A percentile compares a stretch with the other conserved stretches of the same genome.
Conservation (phyloP, 2,329 filamentous ascomycete species). For the Coniosporium tulheliwenetii region DNA sequence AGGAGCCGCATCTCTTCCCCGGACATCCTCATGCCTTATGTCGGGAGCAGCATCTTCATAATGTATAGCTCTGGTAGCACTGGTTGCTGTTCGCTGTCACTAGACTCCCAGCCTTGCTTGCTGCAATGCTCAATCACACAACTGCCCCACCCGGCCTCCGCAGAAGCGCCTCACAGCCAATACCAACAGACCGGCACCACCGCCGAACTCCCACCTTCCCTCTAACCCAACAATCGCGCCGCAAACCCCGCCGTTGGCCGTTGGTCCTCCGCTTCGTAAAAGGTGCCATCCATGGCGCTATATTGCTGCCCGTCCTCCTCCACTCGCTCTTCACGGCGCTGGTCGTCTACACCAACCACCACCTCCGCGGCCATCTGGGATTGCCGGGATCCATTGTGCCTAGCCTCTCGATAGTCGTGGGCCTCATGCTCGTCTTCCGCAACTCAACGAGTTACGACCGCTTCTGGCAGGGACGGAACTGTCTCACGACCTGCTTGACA, state of each 20-base stretch:
- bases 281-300: conserved; percentile 44
- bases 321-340: conserved; percentile 43
- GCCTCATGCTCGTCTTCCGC: conserved; percentile 51
- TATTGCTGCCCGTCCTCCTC: conserved; percentile 39
- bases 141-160: no score
- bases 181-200: no score
- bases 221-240: conserved; percentile 26
- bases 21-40: no score
- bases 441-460: conserved; percentile 31
- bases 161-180: no score
- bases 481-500: no score
- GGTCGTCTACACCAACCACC: conserved; percentile 41
- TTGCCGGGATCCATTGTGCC: conserved; percentile 46
- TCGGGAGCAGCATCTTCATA: no score
- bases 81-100: no score
- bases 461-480: no score
- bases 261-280: conserved; percentile 48
- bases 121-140: no score
- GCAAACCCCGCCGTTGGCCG: conserved; percentile 42
- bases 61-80: no score
- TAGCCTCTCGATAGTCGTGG: conserved; percentile 48
- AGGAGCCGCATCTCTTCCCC: no score
- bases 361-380: conserved; percentile 32
- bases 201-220: conserved; percentile 19
- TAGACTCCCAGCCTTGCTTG: no score